Base-by-base conservation (phyloP, 352 stramenopile species). In the Phytophthora melonis region DNA sequence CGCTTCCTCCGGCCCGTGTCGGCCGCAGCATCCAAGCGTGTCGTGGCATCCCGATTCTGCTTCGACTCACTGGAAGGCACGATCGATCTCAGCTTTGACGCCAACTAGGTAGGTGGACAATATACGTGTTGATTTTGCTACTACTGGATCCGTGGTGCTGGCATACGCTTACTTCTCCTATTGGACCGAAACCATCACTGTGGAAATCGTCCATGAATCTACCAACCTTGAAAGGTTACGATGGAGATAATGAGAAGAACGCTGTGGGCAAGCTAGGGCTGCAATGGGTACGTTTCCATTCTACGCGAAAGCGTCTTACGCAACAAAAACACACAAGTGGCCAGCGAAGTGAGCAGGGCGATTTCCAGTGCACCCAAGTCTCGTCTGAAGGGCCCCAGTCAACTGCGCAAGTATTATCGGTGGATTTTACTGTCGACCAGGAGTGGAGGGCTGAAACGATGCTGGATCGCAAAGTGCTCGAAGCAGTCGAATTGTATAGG, bases 61-160 rank as follows among this genome's bases (percentile, higher is more conserved):
- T 93, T 93, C 53, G 80, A 82, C 63, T 82, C 84, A 9, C 25
- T 89, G 14, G 86, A 93, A 74, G 86, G 86, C 58, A 89, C 81
- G 34, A 77, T 93, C 23, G 68, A 84, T 16, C 61, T 93, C 19
- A 79, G 74, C 53, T 89, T 93, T 64, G 78, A 70, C 25, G 56
- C 79, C 10, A 70, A 68, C 18, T 27, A 27, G 23, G 23, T 76
- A 78, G 45, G 32, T 27, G 56, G 9, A 21, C 19, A 67, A 69
- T 68, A 63, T 18, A 73, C n/a, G 45, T 52, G 16, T 25, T 23
- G 45, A 6, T 52, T 43, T 27, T 27, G 23, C 23, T 43, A 13
- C 36, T 23, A 25, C 45, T 49, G 41, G 13, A 49, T 49, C 41
- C 41, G 30, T 34, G 30, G 7, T 9, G 30, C 30, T 9, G 5